Evolutionary conservation across 495 filamentous ascomycete genomes (phyloP).

Genomic region (Echria macrotheca): DNA sequence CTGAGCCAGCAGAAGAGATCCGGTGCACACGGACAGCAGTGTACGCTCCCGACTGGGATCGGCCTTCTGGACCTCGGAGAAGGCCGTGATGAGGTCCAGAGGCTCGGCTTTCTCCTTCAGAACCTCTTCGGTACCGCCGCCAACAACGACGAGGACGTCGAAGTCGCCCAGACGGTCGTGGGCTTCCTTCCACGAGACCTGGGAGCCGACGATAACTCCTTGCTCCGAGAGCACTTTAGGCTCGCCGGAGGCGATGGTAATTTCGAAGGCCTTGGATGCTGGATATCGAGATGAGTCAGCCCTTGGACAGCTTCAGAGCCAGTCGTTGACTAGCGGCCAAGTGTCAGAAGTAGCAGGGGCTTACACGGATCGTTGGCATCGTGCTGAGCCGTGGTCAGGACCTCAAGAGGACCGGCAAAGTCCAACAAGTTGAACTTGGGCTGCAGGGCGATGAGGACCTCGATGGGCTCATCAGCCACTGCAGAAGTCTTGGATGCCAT

Average conservation of each 20-base stretch:
- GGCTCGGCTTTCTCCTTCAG: slow-evolving; percentile 57
- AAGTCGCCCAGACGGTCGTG: slow-evolving; percentile 59
- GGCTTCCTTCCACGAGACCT: slow-evolving; percentile 63
- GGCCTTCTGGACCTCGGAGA: slow-evolving; percentile 59
- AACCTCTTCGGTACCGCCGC: slow-evolving; percentile 50
- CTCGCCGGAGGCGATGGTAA: slow-evolving; percentile 57
- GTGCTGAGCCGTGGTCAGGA: slow-evolving; percentile 54
- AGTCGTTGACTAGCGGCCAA: background rate
- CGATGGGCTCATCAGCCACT: slow-evolving; percentile 45
- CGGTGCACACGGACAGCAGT: slow-evolving; percentile 71
- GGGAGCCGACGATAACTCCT: slow-evolving; percentile 69
- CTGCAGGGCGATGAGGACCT: slow-evolving; percentile 47
- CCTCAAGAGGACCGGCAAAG: slow-evolving; percentile 62
- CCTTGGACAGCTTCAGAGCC: slow-evolving; percentile 1
- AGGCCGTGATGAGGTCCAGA: slow-evolving; percentile 58
- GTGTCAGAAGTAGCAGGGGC: slow-evolving; percentile 14
- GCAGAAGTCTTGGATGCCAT: slow-evolving; percentile 46
- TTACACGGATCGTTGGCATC: slow-evolving; percentile 57
- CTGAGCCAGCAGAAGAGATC: slow-evolving; percentile 64
- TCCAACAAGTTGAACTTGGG: slow-evolving; percentile 53
- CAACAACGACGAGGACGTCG: slow-evolving; percentile 66
- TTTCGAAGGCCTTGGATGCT: slow-evolving; percentile 59
- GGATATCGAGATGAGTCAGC: slow-evolving; percentile 13
- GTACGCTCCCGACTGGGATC: slow-evolving; percentile 67
- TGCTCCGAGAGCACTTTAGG: slow-evolving; percentile 58